phyloP scores from a whole-genome alignment of 331 rosid genomes.

The Telfairia occidentalis region DNA sequence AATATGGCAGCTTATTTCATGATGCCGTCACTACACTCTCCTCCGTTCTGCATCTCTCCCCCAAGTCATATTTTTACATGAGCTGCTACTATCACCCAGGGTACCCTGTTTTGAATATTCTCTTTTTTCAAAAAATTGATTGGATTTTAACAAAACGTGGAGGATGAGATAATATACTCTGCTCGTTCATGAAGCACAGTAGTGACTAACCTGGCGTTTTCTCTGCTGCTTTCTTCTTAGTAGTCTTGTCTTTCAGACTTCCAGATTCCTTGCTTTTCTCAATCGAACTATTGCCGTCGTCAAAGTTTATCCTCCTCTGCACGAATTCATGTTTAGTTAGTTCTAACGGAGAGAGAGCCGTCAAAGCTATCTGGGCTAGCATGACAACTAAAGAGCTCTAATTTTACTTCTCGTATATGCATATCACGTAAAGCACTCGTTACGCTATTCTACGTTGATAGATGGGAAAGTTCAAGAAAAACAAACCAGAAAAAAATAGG shows the following conservation, averaged over 20 bases:
- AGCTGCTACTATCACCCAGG: neutral
- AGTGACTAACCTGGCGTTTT: conserved; percentile 36
- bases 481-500: no score
- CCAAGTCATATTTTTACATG: neutral
- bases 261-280: conserved; percentile 21
- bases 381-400: neutral
- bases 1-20: neutral
- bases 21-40: neutral
- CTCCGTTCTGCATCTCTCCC: neutral
- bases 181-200: neutral
- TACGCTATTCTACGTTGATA: no score
- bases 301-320: conserved; percentile 35
- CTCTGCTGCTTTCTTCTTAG: conserved; percentile 21
- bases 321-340: conserved; percentile 19
- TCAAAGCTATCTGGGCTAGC: neutral
- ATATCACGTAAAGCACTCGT: no score
- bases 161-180: neutral
- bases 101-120: neutral
- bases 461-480: neutral
- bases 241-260: conserved; percentile 19
- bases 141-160: neutral
- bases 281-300: conserved; percentile 4
- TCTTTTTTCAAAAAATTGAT: neutral
- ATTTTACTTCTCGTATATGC: neutral
- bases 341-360: neutral